Evolutionary conservation across 1,284 basidiomycete species (phyloP), one percentile per base, ranked within the genome.

Genomic region (Microbotryum saponariae): DNA sequence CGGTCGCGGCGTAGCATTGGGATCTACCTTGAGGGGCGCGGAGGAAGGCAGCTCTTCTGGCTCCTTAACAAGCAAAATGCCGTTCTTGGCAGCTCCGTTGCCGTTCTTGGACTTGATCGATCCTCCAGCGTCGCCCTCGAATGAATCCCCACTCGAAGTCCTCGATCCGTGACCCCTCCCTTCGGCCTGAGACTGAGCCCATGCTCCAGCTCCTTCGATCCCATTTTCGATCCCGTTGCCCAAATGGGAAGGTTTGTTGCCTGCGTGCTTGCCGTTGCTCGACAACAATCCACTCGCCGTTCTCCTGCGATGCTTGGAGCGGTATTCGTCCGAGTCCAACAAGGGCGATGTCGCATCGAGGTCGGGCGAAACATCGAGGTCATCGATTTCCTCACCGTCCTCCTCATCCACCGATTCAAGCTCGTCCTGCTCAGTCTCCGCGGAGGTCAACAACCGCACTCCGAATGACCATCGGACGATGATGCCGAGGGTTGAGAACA

Each of bases 401-500:
- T 57, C 59, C 8, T 61, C 52, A 8, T 52, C 54, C n/a, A 53
- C 37, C 23, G 27, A 33, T 25, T n/a, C 37, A n/a, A 12, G 23
- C 18, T 46, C 45, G 44, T 33, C 67, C 9, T 59, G 51, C 16
- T 69, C 64, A 21, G 67, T 63, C 37, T 75, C 75, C 12, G 76
- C 75, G 16, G 74, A 74, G n/a, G 73, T 72, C 21, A 78, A 68
- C 12, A 78, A 72, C n/a, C 73, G 69, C 14, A 77, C 76, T 5
- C 76, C 77, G 51, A 77, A 66, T 33, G 73, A 75, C 77, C 77
- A 78, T 18, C 77, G 74, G 16, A 77, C 70, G 47, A 78, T 74
- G 70, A 77, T 76, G 53, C 77, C 77, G 50, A 78, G 72, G 2
- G 76, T 77, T 37, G 75, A 77, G 65, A 76, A 78, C 29, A 78